Percentiles rank a stretch among this genome's conserved stretches.
Conservation (phyloP, 441 rosid species). For the Pelargonium cotyledonis region DNA sequence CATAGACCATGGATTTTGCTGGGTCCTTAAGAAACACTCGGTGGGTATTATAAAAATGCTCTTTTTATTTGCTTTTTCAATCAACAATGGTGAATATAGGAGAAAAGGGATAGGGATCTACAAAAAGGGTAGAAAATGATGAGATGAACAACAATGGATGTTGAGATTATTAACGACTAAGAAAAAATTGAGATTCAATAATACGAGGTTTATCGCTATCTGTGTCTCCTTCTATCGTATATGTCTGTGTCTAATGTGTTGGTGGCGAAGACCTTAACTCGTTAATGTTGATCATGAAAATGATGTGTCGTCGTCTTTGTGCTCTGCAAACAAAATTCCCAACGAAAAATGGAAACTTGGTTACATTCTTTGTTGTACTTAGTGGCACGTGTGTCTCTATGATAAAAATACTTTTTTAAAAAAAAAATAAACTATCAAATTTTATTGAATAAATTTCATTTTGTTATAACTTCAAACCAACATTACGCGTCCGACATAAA, state of each 20-base stretch:
- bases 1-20: conserved; percentile 41
- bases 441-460: no score
- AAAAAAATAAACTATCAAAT: no score
- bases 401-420: no score
- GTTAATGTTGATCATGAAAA: not conserved
- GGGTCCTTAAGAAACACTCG: conserved; percentile 55
- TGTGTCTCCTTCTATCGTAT: not conserved
- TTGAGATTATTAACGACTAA: not conserved
- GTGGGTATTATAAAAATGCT: conserved; percentile 18
- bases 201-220: not conserved
- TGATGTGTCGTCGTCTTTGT: not conserved
- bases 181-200: not conserved
- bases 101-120: conserved; percentile 19
- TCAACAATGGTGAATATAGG: conserved; percentile 43
- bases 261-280: not conserved
- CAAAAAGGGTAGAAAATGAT: not conserved
- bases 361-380: no score
- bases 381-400: no score
- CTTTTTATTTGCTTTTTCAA: conserved; percentile 28
- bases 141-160: not conserved
- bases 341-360: no score
- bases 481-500: no score
- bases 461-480: no score
- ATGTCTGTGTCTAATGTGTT: not conserved
- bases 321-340: not conserved